phyloP scores from a whole-genome alignment of 1,284 basidiomycete genomes.

The Cystobasidium pallidum region DNA sequence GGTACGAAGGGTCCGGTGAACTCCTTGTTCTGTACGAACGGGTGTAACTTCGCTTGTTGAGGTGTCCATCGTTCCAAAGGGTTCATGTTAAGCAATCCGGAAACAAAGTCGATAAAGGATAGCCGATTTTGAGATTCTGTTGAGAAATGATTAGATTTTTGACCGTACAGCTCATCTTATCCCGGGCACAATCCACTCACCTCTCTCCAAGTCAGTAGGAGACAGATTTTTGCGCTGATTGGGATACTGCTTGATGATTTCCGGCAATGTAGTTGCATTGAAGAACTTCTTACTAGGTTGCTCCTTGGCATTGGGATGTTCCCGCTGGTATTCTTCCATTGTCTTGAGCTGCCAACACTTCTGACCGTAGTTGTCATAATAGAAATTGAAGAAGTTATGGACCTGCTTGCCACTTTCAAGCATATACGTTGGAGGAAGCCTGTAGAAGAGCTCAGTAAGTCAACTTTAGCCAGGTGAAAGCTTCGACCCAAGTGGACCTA shows the following conservation, averaged over 20 bases:
- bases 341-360: conserved; percentile 88
- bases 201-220: conserved; percentile 87
- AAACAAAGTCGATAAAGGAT: conserved; percentile 97
- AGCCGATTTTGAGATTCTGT: conserved; percentile 93
- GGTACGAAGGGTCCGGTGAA: conserved; percentile 56
- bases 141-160: conserved; percentile 16
- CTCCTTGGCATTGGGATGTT: conserved; percentile 85
- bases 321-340: conserved; percentile 90
- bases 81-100: conserved; percentile 89
- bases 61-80: conserved; percentile 96
- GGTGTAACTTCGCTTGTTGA: conserved; percentile 91
- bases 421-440: conserved; percentile 87
- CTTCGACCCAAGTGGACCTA: conserved; percentile 59
- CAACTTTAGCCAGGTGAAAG: background rate
- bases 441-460: conserved; percentile 53
- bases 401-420: conserved; percentile 96
- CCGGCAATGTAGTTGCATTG: conserved; percentile 87
- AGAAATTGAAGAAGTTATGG: conserved; percentile 84
- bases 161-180: background rate
- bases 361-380: conserved; percentile 77
- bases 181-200: conserved; percentile 59
- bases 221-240: conserved; percentile 78
- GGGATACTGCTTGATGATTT: conserved; percentile 94
- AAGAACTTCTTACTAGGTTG: conserved; percentile 99
- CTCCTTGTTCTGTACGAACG: conserved; percentile 92